Conservation (phyloP, 306 rosid species). For the Elaeagnus macrophylla region DNA sequence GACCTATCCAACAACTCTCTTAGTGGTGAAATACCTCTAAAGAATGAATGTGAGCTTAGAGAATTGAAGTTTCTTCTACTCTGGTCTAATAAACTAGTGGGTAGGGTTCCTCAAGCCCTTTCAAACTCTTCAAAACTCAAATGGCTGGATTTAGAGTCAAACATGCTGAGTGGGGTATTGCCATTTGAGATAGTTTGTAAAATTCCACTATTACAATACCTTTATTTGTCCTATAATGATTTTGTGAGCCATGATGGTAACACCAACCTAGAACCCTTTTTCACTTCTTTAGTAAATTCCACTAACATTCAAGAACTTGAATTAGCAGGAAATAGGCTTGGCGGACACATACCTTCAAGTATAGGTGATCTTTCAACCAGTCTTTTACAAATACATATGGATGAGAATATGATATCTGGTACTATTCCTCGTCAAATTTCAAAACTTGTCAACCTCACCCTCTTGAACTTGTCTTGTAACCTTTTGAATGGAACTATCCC, state of each 20-base stretch:
- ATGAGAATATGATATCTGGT: constrained; percentile 57
- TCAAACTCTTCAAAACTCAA: constrained; percentile 56
- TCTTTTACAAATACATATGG: constrained; percentile 55
- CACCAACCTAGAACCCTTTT: constrained; percentile 77
- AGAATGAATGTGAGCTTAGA: constrained; percentile 40
- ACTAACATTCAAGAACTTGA: constrained; percentile 70
- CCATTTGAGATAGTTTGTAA: constrained; percentile 43
- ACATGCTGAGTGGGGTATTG: constrained; percentile 57
- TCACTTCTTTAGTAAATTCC: constrained; percentile 52
- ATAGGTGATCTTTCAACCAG: constrained; percentile 66
- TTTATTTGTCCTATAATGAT: constrained; percentile 63
- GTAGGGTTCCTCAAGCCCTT: constrained; percentile 57
- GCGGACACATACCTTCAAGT: constrained; percentile 63
- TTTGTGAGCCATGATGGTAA: constrained; percentile 69
- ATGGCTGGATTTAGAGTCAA: constrained; percentile 84
- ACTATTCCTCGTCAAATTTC: constrained; percentile 66
- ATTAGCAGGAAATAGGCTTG: constrained; percentile 66
- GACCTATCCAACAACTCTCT: constrained; percentile 83
- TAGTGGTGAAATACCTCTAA: constrained; percentile 50
- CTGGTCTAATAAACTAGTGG: constrained; percentile 73
- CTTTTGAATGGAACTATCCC: constrained; percentile 74
- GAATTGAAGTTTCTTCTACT: constrained; percentile 58
- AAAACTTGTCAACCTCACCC: constrained; percentile 63
- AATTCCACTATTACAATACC: constrained; percentile 55
- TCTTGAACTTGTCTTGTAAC: constrained; percentile 72